phyloP scores from a whole-genome alignment of 176 grass and related monocot species.

The Urochloa ruziziensis region DNA sequence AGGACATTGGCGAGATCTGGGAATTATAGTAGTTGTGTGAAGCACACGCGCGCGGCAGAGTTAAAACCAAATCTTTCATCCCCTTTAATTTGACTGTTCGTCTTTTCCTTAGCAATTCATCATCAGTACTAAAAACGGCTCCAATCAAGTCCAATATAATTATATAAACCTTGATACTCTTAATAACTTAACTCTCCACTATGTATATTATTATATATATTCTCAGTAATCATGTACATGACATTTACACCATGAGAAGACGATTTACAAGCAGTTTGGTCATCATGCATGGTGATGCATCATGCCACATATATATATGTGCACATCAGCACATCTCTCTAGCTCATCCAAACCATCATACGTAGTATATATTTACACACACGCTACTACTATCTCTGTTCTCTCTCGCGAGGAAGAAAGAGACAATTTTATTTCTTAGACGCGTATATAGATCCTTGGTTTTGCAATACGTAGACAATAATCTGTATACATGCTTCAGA shows the following conservation, averaged over 20 bases:
- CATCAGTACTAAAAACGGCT: too few relatives aligned
- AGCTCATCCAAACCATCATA: background rate
- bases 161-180: background rate
- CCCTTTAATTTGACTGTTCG: too few relatives aligned
- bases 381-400: background rate
- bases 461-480: constrained; percentile 39
- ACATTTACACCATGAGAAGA: constrained; percentile 19
- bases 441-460: constrained; percentile 33
- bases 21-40: too few relatives aligned
- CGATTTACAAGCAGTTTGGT: background rate
- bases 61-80: too few relatives aligned
- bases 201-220: background rate
- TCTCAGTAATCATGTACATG: background rate
- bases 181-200: background rate
- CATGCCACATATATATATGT: background rate
- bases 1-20: too few relatives aligned
- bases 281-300: constrained; percentile 22
- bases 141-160: too few relatives aligned
- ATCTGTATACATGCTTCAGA: constrained; percentile 22
- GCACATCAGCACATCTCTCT: background rate
- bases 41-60: too few relatives aligned
- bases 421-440: constrained; percentile 10
- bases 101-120: too few relatives aligned
- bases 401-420: background rate
- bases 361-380: background rate